Percentiles rank a stretch among this genome's conserved stretches.
phyloP scores from a whole-genome alignment of 139 green algal genomes.

The Ettlia oleoabundans region DNA sequence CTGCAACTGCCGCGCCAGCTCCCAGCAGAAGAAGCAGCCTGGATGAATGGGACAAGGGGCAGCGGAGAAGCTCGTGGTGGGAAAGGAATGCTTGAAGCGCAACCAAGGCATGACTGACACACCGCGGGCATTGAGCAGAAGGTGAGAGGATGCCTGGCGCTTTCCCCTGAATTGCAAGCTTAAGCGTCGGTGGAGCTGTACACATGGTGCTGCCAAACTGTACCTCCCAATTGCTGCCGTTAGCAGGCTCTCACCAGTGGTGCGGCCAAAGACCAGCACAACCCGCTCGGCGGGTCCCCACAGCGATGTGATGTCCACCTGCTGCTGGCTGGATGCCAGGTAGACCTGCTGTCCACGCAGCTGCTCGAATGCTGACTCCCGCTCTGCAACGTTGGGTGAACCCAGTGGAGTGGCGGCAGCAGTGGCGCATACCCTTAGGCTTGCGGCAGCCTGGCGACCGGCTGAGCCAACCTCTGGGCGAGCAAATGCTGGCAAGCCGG shows the following conservation, averaged over 20 bases:
- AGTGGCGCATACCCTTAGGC: no score
- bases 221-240: no score
- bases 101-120: no score
- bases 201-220: no score
- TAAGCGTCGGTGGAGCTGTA: neutral
- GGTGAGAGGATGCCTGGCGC: no score
- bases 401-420: no score
- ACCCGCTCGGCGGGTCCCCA: constrained; percentile 63
- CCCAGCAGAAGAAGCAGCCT: constrained; percentile 46
- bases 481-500: no score
- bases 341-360: constrained; percentile 42
- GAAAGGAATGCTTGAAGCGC: neutral
- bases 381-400: no score
- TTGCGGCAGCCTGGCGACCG: no score
- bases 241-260: constrained; percentile 58
- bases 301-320: constrained; percentile 52
- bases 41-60: neutral
- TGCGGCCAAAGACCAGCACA: constrained; percentile 68
- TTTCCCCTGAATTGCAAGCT: neutral
- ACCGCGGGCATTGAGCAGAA: no score
- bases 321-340: constrained; percentile 52
- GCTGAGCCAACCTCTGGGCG: no score
- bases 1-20: constrained; percentile 77
- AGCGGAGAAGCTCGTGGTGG: neutral
- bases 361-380: neutral